These are phyloP conservation scores for Nepenthes gracilis DNA, from an alignment of 148 eudicot species.

Conservation along the genomic window DNA sequence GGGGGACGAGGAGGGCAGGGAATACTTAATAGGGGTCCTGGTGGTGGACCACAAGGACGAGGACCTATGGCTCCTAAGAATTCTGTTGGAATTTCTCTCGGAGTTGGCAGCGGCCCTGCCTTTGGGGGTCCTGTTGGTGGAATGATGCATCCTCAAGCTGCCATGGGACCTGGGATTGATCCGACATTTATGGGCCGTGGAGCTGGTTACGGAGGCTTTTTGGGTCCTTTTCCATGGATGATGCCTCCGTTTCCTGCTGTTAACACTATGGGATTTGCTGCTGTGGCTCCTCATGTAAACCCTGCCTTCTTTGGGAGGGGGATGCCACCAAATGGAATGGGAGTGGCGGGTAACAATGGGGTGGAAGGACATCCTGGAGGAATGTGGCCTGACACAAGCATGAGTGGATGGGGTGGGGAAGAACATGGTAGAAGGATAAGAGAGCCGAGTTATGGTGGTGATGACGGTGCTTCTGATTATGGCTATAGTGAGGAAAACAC, in stretches of 20 bases:
- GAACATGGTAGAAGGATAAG: slow-evolving; percentile 62
- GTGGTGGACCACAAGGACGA: slow-evolving; percentile 60
- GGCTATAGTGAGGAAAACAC: slow-evolving; percentile 64
- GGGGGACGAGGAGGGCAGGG: slow-evolving; percentile 50
- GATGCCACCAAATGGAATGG: slow-evolving; percentile 73
- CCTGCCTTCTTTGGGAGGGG: slow-evolving; percentile 87
- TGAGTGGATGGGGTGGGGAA: slow-evolving; percentile 77
- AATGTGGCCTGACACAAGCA: slow-evolving; percentile 68
- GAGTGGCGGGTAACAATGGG: slow-evolving; percentile 59
- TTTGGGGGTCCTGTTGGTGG: slow-evolving; percentile 68
- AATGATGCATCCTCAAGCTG: slow-evolving; percentile 70
- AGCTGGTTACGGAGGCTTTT: slow-evolving; percentile 69
- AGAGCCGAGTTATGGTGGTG: slow-evolving; percentile 85
- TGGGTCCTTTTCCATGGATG: slow-evolving; percentile 79
- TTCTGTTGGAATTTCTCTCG: slow-evolving; percentile 30
- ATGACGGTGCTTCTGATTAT: slow-evolving; percentile 78
- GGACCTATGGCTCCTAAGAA: slow-evolving; percentile 63
- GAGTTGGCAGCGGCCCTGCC: slow-evolving; percentile 36
- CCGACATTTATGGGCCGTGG: slow-evolving; percentile 82
- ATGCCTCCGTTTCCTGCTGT: slow-evolving; percentile 71
- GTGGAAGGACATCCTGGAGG: slow-evolving; percentile 66
- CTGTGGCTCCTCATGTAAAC: slow-evolving; percentile 93
- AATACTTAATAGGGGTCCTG: slow-evolving; percentile 49
- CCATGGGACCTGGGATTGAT: slow-evolving; percentile 90
- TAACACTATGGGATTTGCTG: slow-evolving; percentile 73